Conservation (phyloP, 2,329 filamentous ascomycete species). For the Neofusicoccum umdonicola region DNA sequence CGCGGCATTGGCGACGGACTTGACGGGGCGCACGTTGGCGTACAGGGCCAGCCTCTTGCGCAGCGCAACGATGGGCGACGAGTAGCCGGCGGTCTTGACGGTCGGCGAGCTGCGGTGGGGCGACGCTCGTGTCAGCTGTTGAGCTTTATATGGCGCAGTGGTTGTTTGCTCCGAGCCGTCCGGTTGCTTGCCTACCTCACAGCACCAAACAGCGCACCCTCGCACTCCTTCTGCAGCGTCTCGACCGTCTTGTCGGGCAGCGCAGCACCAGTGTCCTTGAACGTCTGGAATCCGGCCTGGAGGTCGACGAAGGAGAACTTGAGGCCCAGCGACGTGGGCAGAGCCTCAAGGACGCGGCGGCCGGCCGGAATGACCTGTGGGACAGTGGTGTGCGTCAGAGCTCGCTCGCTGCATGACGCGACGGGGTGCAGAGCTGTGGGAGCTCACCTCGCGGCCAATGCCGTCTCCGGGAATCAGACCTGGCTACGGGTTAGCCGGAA, state of each 20-base stretch:
- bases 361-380: conserved; percentile 76
- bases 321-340: conserved; percentile 84
- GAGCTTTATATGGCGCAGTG: neutral
- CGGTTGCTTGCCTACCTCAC: conserved; percentile 57
- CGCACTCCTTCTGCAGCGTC: conserved; percentile 83
- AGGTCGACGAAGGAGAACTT: conserved; percentile 95
- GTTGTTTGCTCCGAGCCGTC: neutral
- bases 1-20: conserved; percentile 66
- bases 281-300: conserved; percentile 88
- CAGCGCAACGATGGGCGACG: conserved; percentile 91
- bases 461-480: conserved; percentile 97
- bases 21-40: conserved; percentile 95
- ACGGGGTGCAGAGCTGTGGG: neutral
- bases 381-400: neutral
- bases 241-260: conserved; percentile 90
- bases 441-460: conserved; percentile 79
- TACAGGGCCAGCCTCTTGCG: conserved; percentile 94
- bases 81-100: conserved; percentile 89
- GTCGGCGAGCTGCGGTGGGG: conserved; percentile 67
- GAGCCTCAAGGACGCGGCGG: conserved; percentile 84
- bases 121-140: neutral
- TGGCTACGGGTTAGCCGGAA: conserved; percentile 36
- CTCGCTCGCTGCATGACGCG: neutral
- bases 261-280: conserved; percentile 83
- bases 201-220: conserved; percentile 94